Evolutionary conservation across 106 monocot genomes (phyloP).

Genomic region (Phalaenopsis equestris): DNA sequence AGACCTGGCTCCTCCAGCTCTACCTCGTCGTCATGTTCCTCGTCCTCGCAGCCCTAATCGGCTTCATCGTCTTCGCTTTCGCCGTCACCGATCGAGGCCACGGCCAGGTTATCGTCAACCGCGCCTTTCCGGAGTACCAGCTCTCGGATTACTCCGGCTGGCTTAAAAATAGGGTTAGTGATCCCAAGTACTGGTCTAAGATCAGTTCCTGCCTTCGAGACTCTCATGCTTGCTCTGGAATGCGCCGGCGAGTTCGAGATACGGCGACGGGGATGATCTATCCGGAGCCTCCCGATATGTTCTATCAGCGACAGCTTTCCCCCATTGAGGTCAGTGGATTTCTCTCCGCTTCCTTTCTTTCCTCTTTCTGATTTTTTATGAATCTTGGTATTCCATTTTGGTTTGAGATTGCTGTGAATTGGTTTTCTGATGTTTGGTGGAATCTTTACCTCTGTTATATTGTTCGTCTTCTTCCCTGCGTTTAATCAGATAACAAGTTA

Average conservation of each 20-base stretch:
- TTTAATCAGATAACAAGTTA: too few relatives aligned
- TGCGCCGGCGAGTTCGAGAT: slow-evolving; percentile 24
- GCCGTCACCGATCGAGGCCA: slow-evolving; percentile 62
- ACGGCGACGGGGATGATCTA: slow-evolving; percentile 24
- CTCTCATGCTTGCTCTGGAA: slow-evolving; percentile 40
- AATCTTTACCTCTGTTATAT: too few relatives aligned
- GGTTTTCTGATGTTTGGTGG: too few relatives aligned
- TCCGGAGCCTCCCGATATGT: slow-evolving; percentile 52
- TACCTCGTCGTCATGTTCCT: slow-evolving; percentile 81
- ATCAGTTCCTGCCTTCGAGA: slow-evolving; percentile 49
- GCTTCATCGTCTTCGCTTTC: slow-evolving; percentile 85
- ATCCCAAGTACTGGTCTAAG: slow-evolving; percentile 35
- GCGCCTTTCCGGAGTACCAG: slow-evolving; percentile 65
- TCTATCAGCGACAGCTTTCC: slow-evolving; percentile 62
- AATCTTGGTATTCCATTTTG: too few relatives aligned
- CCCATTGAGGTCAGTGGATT: slow-evolving; percentile 57
- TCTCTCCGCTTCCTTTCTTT: background rate
- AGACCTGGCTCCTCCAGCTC: slow-evolving; percentile 61
- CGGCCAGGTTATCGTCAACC: slow-evolving; percentile 38
- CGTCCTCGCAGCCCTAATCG: slow-evolving; percentile 48
- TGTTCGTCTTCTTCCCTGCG: too few relatives aligned
- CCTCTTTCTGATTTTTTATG: background rate
- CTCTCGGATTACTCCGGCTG: slow-evolving; percentile 76
- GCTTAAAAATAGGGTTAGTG: slow-evolving; percentile 50
- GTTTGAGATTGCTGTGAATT: too few relatives aligned